phyloP scores from a whole-genome alignment of 225 moss, liverwort and hornwort genomes.

The Pseudoscleropodium purum region DNA sequence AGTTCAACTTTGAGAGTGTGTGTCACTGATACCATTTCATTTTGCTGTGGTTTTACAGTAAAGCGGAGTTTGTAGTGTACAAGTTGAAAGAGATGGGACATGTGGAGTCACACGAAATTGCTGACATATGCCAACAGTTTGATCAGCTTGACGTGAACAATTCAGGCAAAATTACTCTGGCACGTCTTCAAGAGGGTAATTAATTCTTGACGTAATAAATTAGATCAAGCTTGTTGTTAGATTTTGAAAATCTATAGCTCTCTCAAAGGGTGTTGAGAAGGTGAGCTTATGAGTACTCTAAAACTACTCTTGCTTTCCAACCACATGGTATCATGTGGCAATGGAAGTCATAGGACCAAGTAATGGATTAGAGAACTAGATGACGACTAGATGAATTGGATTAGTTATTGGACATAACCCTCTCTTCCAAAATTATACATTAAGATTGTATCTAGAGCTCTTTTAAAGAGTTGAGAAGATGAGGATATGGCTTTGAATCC shows the following conservation, averaged over 20 bases:
- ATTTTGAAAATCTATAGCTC: not conserved
- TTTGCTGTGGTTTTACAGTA: conserved; percentile 27
- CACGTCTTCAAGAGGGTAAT: conserved; percentile 56
- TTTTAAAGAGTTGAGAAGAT: not conserved
- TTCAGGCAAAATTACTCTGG: conserved; percentile 59
- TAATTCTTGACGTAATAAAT: not conserved
- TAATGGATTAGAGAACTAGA: no score
- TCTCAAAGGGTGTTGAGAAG: not conserved
- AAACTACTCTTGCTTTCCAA: not conserved
- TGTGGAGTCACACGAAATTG: conserved; percentile 25
- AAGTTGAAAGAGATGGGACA: conserved; percentile 77
- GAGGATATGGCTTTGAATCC: not conserved
- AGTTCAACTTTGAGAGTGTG: not conserved
- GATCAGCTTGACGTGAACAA: conserved; percentile 49
- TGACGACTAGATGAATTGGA: not conserved
- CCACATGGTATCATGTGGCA: not conserved
- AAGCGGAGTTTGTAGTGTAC: conserved; percentile 75
- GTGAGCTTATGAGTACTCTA: not conserved
- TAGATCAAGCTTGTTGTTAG: not conserved
- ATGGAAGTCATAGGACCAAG: not conserved
- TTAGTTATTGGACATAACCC: not conserved
- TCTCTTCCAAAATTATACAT: not conserved
- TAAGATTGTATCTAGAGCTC: not conserved
- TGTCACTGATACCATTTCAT: not conserved
- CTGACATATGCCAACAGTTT: conserved; percentile 53